Evolutionary conservation across 345 rosid species (phyloP), one percentile per base, ranked within the genome.

Genomic region (Pugionium dolabratum): DNA sequence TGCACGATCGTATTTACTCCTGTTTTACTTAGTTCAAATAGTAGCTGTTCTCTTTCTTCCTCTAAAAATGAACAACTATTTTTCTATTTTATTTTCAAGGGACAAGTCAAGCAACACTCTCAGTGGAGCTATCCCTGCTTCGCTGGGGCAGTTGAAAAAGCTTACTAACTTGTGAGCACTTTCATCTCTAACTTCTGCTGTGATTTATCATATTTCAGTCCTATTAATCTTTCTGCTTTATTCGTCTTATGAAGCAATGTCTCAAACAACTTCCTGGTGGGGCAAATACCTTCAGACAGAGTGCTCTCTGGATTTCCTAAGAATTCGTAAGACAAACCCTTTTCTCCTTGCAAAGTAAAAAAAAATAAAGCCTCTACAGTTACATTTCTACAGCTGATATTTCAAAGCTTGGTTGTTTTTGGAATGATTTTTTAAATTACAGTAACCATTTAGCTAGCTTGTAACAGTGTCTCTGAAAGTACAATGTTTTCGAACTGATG

Each of bases 81-180:
- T 46, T 26, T 3, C 4, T 30, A 4, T 25, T 60, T 54, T 18
- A 31, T 49, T 46, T 66, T 68, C 29, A 76, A 92, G 98, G 76
- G 93, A 90, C 73, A 78, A 88, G 47, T 90, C 98, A 57, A 82
- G 97, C 75, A 93, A 93, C 71, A 75, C 81, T 43, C 81, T 93
- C 44, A 73, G 88, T 40, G 98, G 89, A 53, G 64, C 62, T 56
- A 84, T 93, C 71, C 96, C 98, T 72, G 69, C 87, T 36, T 86
- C 86, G 10, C 84, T 93, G 66, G 97, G 89, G 65, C 79, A 70
- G 77, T 72, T 93, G 76, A 78, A 76, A 53, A 83, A 80, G 57
- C 89, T 93, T 45, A 55, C 30, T 25, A 39, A 7, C 57, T 71
- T 71, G 75, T 71, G 69, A 71, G 75, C 30, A 46, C 10, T 58